phyloP scores from a whole-genome alignment of 352 stramenopile genomes.

The Pythium insidiosum region DNA sequence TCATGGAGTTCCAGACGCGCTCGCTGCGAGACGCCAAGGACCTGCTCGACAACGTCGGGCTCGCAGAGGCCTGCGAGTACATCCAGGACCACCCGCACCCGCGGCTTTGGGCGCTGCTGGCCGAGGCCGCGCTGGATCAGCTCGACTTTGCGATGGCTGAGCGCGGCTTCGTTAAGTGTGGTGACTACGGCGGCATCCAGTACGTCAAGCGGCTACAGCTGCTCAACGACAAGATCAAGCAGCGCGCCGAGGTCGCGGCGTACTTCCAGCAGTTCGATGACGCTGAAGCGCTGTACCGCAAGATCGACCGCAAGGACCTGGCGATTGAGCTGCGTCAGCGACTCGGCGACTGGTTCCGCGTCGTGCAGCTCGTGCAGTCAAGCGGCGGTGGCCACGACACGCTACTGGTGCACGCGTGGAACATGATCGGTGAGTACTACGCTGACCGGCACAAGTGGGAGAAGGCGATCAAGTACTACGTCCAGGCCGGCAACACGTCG shows the following conservation, averaged over 20 bases:
- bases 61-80: slow-evolving; percentile 70
- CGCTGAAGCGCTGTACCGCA: slow-evolving; percentile 85
- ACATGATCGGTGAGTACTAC: slow-evolving; percentile 90
- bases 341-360: slow-evolving; percentile 90
- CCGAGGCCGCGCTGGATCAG: slow-evolving; percentile 83
- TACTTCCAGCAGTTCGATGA: slow-evolving; percentile 92
- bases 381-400: slow-evolving; percentile 77
- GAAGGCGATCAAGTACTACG: slow-evolving; percentile 90
- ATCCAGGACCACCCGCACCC: slow-evolving; percentile 84
- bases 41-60: slow-evolving; percentile 73
- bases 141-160: slow-evolving; percentile 91
- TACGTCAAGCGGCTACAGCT: slow-evolving; percentile 87
- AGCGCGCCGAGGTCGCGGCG: slow-evolving; percentile 85
- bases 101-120: slow-evolving; percentile 82
- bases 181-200: slow-evolving; percentile 90
- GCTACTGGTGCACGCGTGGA: slow-evolving; percentile 73
- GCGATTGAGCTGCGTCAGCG: slow-evolving; percentile 87
- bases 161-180: slow-evolving; percentile 87
- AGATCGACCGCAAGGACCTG: slow-evolving; percentile 93
- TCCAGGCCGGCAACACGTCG: slow-evolving; percentile 66
- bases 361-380: slow-evolving; percentile 78
- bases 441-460: slow-evolving; percentile 88
- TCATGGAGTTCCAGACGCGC: slow-evolving; percentile 87
- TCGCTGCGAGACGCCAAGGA: slow-evolving; percentile 83
- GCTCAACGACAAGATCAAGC: slow-evolving; percentile 88